phyloP scores from a whole-genome alignment of 1,139 yeast genomes.

The Debaryomycetaceae sp. region DNA sequence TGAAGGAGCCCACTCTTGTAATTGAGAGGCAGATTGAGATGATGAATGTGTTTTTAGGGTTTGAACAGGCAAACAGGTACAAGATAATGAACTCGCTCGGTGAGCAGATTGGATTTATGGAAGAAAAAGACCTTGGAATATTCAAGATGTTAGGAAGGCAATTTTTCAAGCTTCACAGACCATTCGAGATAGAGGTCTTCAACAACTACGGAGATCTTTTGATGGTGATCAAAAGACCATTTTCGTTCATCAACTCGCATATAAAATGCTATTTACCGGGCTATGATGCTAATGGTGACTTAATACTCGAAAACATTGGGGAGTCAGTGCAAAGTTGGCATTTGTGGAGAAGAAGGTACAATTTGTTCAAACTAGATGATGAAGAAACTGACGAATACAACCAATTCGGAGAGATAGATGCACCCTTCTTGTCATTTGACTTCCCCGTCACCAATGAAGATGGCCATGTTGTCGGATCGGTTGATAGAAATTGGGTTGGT shows the following conservation, averaged over 20 bases:
- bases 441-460: conserved; percentile 68
- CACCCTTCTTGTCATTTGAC: conserved; percentile 82
- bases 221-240: conserved; percentile 73
- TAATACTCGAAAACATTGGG: conserved; percentile 59
- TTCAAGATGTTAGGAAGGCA: conserved; percentile 73
- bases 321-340: conserved; percentile 94
- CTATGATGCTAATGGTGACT: conserved; percentile 29
- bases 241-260: conserved; percentile 84
- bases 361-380: conserved; percentile 59
- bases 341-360: conserved; percentile 84
- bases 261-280: conserved; percentile 71
- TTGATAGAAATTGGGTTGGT: conserved; percentile 94
- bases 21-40: conserved; percentile 85
- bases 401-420: conserved; percentile 83
- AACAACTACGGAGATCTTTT: conserved; percentile 68
- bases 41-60: conserved; percentile 82
- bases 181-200: conserved; percentile 78
- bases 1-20: conserved; percentile 78
- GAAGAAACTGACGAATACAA: conserved; percentile 46
- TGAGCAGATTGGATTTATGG: conserved; percentile 72
- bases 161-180: conserved; percentile 77
- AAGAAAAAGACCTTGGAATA: conserved; percentile 74
- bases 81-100: conserved; percentile 73
- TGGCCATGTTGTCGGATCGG: conserved; percentile 64
- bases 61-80: conserved; percentile 87